These are phyloP conservation scores for Hypocreales sp. DNA, from an alignment of 2,329 filamentous ascomycete species.

Conservation along the genomic window DNA sequence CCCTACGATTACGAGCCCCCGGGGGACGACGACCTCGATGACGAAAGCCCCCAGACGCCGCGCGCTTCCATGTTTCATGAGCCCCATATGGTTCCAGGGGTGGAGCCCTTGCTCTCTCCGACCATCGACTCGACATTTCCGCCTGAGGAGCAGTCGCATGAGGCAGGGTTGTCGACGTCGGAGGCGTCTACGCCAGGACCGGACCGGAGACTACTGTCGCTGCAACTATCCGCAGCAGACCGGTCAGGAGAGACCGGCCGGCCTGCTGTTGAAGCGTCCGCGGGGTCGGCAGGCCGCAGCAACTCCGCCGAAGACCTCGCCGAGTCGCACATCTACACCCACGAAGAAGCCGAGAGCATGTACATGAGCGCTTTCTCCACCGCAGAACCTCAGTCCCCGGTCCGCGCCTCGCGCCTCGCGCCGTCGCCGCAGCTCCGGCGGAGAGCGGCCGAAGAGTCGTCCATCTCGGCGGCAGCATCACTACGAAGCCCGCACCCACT, in stretches of 20 bases:
- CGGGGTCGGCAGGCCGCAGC: background rate
- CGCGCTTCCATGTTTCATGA: slow-evolving; percentile 32
- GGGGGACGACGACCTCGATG: too few species aligned
- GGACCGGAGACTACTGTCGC: background rate
- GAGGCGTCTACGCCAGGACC: too few species aligned
- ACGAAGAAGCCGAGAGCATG: slow-evolving; percentile 74
- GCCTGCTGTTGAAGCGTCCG: background rate
- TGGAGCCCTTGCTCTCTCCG: slow-evolving; percentile 12
- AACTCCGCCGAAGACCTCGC: slow-evolving; percentile 32
- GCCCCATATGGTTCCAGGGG: slow-evolving; percentile 6
- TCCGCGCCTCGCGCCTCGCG: slow-evolving; percentile 1
- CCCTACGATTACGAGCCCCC: slow-evolving; percentile 41
- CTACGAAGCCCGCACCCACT: slow-evolving; percentile 2
- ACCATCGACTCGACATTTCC: slow-evolving; percentile 4
- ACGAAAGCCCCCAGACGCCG: slow-evolving; percentile 31
- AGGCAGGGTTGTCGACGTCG: too few species aligned
- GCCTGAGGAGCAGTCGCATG: background rate
- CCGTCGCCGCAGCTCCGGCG: background rate
- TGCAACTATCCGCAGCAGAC: background rate
- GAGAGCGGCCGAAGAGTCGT: background rate
- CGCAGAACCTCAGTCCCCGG: slow-evolving; percentile 13
- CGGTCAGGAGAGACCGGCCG: background rate
- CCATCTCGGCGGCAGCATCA: background rate
- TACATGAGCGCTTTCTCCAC: slow-evolving; percentile 62
- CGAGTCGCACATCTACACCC: slow-evolving; percentile 56